Percentiles rank a stretch among this genome's conserved stretches.
These are phyloP conservation scores for Penicillium griseofulvum DNA, from an alignment of 2,329 filamentous ascomycete genomes.

Conservation along the genomic window DNA sequence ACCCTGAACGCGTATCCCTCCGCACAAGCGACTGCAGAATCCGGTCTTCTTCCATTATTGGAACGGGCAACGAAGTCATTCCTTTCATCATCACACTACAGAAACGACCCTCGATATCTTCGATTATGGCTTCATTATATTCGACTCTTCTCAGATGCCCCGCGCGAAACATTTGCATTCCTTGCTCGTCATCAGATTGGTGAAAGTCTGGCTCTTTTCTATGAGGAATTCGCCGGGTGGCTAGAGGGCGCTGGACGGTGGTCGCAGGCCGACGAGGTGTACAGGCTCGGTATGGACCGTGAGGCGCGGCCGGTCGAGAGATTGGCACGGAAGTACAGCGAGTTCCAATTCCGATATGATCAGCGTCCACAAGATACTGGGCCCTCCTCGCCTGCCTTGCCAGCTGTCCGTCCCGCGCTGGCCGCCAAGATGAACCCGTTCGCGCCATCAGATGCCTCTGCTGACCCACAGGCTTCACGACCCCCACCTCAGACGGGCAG, in stretches of 20 bases:
- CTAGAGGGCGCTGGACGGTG: conserved; percentile 80
- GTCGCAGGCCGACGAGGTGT: conserved; percentile 91
- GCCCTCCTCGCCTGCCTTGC: conserved; percentile 83
- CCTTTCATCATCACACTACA: conserved; percentile 80
- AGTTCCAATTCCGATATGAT: conserved; percentile 81
- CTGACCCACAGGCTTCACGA: conserved; percentile 65
- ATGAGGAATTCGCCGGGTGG: conserved; percentile 95
- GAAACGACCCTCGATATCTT: conserved; percentile 90
- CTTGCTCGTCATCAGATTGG: conserved; percentile 85
- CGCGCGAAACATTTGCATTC: conserved; percentile 88
- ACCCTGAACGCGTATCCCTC: conserved; percentile 92
- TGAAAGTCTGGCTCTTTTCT: conserved; percentile 83
- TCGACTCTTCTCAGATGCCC: conserved; percentile 85
- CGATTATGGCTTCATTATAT: conserved; percentile 95
- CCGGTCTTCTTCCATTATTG: conserved; percentile 82
- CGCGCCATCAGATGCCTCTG: conserved; percentile 49
- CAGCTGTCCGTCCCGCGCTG: conserved; percentile 75
- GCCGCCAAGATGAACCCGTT: conserved; percentile 86
- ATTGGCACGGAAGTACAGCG: conserved; percentile 81
- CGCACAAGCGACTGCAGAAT: conserved; percentile 84
- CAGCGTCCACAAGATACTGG: conserved; percentile 62
- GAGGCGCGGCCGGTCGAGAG: conserved; percentile 81
- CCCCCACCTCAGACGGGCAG: conserved; percentile 50
- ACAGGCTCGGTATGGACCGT: conserved; percentile 81
- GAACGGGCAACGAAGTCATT: conserved; percentile 93